Conservation (phyloP, 2,329 filamentous ascomycete genomes). For the Atkinsonella hypoxylon region DNA sequence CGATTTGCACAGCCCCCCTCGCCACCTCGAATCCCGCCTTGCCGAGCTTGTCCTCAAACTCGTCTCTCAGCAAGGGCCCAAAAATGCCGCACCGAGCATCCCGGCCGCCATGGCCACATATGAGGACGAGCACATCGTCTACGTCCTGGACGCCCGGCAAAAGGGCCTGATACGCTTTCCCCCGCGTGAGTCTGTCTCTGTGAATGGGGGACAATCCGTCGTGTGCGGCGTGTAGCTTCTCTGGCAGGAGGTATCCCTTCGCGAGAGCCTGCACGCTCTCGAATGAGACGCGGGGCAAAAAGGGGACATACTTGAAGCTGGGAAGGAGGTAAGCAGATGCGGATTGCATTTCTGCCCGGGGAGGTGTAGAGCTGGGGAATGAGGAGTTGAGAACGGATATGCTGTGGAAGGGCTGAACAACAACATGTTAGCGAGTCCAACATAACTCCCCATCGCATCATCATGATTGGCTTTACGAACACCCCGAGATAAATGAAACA, state of each 20-base stretch:
- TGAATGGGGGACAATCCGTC: conserved; percentile 46
- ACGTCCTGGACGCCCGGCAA: conserved; percentile 49
- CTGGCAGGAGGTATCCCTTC: conserved; percentile 54
- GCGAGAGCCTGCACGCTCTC: conserved; percentile 45
- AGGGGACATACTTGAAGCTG: conserved; percentile 68
- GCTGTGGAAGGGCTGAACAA: conserved; percentile 65
- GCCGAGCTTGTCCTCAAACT: conserved; percentile 54
- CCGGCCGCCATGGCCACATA: conserved; percentile 77
- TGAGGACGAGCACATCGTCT: conserved; percentile 60
- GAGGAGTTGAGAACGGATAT: conserved; percentile 67
- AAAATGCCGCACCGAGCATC: conserved; percentile 74
- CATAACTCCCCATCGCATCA: too few relatives aligned
- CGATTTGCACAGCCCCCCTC: conserved; percentile 30
- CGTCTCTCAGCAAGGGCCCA: conserved; percentile 57
- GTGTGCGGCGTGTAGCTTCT: conserved; percentile 49
- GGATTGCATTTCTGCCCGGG: conserved; percentile 32
- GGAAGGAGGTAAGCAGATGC: conserved; percentile 69
- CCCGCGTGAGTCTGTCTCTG: conserved; percentile 37
- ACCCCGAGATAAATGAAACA: background rate
- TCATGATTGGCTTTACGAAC: too few relatives aligned
- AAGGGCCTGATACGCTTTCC: conserved; percentile 36
- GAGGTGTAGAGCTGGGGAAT: conserved; percentile 46
- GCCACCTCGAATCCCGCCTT: conserved; percentile 37
- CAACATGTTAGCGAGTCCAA: background rate
- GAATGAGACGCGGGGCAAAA: conserved; percentile 50